phyloP scores from a whole-genome alignment of 2,329 filamentous ascomycete genomes.

The Cladobotryum protrusum region DNA sequence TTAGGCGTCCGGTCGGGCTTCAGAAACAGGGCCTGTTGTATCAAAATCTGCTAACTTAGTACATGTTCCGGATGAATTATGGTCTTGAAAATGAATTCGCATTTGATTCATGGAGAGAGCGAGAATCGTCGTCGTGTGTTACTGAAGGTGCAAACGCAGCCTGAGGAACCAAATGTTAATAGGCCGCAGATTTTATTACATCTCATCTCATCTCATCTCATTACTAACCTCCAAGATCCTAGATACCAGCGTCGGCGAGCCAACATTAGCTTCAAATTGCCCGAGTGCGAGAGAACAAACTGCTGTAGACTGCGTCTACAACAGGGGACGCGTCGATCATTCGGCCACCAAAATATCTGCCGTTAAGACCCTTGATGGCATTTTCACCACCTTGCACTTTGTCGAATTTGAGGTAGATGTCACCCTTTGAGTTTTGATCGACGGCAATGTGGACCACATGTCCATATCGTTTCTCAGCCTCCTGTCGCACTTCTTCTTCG shows the following conservation, averaged over 20 bases:
- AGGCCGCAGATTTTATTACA: not conserved
- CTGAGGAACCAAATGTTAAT: not conserved
- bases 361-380: conserved; percentile 95
- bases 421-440: conserved; percentile 88
- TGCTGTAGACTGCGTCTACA: conserved; percentile 98
- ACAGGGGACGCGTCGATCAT: conserved; percentile 93
- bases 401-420: conserved; percentile 98
- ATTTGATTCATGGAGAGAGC: conserved; percentile 4
- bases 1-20: conserved; percentile 7
- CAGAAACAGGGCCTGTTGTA: conserved; percentile 8
- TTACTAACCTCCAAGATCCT: conserved; percentile 40
- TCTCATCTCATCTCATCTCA: not conserved
- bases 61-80: conserved; percentile 2
- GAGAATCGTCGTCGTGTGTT: conserved; percentile 3
- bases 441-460: conserved; percentile 95
- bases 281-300: conserved; percentile 82
- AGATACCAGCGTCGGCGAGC: conserved; percentile 39
- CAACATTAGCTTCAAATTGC: conserved; percentile 64
- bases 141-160: conserved; percentile 1
- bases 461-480: conserved; percentile 94
- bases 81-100: conserved; percentile 3
- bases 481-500: conserved; percentile 84
- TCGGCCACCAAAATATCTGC: conserved; percentile 86
- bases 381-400: conserved; percentile 92
- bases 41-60: conserved; percentile 12